Evolutionary conservation across 2,329 filamentous ascomycete species (phyloP).

Genomic region (Xylariales sp.): DNA sequence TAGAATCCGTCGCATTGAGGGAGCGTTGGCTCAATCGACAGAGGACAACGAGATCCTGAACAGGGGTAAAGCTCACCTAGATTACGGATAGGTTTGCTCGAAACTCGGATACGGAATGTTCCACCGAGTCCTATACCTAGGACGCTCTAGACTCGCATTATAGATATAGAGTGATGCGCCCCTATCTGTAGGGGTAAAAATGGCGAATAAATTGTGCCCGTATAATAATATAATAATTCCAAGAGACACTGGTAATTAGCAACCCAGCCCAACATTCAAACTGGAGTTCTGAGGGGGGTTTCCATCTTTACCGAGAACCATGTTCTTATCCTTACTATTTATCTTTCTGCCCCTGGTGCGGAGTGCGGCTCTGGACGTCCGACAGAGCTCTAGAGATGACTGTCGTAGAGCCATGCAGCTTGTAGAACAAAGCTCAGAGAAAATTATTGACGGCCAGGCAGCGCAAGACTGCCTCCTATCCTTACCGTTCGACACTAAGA

Average conservation of each 20-base stretch:
- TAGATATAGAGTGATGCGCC: not conserved
- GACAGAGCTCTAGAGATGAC: constrained; percentile 5
- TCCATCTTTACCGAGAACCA: not conserved
- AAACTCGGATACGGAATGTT: not conserved
- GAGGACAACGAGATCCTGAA: not conserved
- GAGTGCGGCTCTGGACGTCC: not conserved
- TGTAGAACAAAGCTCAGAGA: not conserved
- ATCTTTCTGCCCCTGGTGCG: constrained; percentile 12
- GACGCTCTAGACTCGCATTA: not conserved
- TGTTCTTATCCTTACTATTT: constrained; percentile 6
- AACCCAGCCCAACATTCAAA: too few relatives aligned
- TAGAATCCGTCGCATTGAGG: too few relatives aligned
- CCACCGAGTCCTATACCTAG: not conserved
- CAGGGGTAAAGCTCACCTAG: not conserved
- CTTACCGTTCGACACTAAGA: constrained; percentile 12
- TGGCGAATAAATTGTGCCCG: not conserved
- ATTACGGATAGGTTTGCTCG: not conserved
- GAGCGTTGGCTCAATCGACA: not conserved
- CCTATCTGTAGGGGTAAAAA: not conserved
- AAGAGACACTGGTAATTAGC: not conserved
- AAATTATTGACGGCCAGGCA: constrained; percentile 22
- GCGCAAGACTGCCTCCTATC: constrained; percentile 19
- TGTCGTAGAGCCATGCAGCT: constrained; percentile 18
- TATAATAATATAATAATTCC: constrained; percentile 1
- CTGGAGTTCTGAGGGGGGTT: too few relatives aligned